Base-by-base conservation (phyloP, 441 rosid species). In the Hura crepitans region DNA sequence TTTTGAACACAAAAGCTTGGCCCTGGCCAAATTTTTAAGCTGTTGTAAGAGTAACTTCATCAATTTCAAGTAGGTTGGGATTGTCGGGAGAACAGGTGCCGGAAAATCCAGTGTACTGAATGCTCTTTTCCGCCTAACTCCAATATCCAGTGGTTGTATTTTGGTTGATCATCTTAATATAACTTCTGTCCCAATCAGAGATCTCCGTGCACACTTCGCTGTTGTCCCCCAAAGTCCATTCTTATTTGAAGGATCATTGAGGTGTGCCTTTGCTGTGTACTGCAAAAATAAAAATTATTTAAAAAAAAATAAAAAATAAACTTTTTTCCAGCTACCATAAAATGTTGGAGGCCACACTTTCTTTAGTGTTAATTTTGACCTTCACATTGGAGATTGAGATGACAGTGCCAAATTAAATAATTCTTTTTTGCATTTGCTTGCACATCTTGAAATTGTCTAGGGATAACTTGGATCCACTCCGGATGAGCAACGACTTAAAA, bases 141-240 rank as follows among this genome's bases (percentile, higher is more conserved):
- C 90, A 46, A 75, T 92, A 72, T 82, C 85, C 53, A 67, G 78
- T 35, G 99, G 98, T 67, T 70, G 73, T 73, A 85, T 95, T 80
- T 67, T 83, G 74, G 97, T 95, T 37, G 99, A 92, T 83, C 88
- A 91, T 56, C 60, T 87, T 47, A 80, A 88, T 80, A 88, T 95
- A 80, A 72, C 50, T 66, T 77, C 84, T 76, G 72, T 86, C 82
- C 90, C 93, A 3, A 80, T 88, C 62, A 83, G 95, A 87, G 92
- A 95, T 79, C 95, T 95, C 27, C 95, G 98, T 66, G 77, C 85
- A 69, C 82, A 70, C 74, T 80, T 95, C n/a, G 83, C 92, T 70
- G 85, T 90, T 85, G 99, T 95, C 66, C 99, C 98, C 66, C 99
- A 95, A 72, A 92, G 85, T 74, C 96, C 99, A 49, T 95, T 90